phyloP scores from a whole-genome alignment of 345 rosid species.

The Acer campestre region DNA sequence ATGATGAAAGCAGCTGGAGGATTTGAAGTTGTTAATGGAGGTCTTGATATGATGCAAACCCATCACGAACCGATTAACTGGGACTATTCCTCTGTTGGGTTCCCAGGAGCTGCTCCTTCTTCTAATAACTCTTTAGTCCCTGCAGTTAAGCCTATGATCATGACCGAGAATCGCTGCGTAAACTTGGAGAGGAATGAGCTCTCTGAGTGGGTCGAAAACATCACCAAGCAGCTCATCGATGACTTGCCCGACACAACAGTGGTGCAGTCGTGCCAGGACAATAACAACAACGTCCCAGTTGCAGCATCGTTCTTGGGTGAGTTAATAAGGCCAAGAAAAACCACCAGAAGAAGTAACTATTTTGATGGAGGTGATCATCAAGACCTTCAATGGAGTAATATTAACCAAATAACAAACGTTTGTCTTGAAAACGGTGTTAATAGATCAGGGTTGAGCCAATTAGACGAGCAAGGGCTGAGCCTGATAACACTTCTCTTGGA shows the following conservation, averaged over 20 bases:
- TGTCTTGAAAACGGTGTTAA: slow-evolving; percentile 3
- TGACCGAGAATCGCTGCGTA: slow-evolving; percentile 19
- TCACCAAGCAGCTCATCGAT: slow-evolving; percentile 59
- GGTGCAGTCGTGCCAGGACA: slow-evolving; percentile 11
- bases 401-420: slow-evolving; percentile 10
- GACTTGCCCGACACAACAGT: slow-evolving; percentile 45
- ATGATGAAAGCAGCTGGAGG: slow-evolving; percentile 41
- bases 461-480: slow-evolving; percentile 49
- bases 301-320: slow-evolving; percentile 24
- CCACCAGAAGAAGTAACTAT: slow-evolving; percentile 18
- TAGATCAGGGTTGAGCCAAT: slow-evolving; percentile 13
- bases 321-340: slow-evolving; percentile 34
- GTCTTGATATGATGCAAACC: slow-evolving; percentile 43
- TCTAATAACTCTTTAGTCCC: slow-evolving; percentile 12
- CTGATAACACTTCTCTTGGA: slow-evolving; percentile 55
- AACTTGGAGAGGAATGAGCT: slow-evolving; percentile 55
- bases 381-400: slow-evolving; percentile 27
- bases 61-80: slow-evolving; percentile 34
- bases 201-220: slow-evolving; percentile 68
- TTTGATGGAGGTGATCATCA: slow-evolving; percentile 17
- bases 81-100: slow-evolving; percentile 30
- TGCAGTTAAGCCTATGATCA: slow-evolving; percentile 12
- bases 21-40: slow-evolving; percentile 44
- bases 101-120: background rate
- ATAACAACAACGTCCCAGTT: background rate